A percentile compares a stretch with the other conserved stretches of the same genome.
These are phyloP conservation scores for Tylopilus cervinicoccineus DNA, from an alignment of 768 basidiomycete genomes.

Conservation along the genomic window DNA sequence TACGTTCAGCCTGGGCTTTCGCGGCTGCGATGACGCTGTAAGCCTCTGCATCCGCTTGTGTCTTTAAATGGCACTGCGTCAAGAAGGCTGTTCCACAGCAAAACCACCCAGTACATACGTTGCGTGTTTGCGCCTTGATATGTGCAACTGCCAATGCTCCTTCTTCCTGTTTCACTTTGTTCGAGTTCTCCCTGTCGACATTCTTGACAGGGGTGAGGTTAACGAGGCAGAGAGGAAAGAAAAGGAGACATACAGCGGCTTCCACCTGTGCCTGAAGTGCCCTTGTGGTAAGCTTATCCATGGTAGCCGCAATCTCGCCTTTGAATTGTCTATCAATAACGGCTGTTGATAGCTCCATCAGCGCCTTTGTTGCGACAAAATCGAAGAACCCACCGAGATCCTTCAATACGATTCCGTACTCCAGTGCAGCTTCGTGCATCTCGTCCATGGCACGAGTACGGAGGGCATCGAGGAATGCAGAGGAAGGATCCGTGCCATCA, in stretches of 20 bases:
- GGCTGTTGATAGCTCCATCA: slow-evolving; percentile 38
- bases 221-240: not conserved
- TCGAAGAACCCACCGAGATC: slow-evolving; percentile 54
- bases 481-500: slow-evolving; percentile 63
- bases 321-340: slow-evolving; percentile 89
- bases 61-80: slow-evolving; percentile 30
- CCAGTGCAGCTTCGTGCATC: slow-evolving; percentile 73
- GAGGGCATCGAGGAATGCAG: slow-evolving; percentile 79
- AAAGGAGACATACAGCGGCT: slow-evolving; percentile 54
- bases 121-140: slow-evolving; percentile 65
- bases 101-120: slow-evolving; percentile 29
- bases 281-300: slow-evolving; percentile 82
- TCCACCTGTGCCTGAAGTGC: slow-evolving; percentile 86
- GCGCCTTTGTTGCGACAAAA: not conserved
- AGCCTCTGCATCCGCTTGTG: slow-evolving; percentile 72
- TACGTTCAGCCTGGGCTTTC: slow-evolving; percentile 63
- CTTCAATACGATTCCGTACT: slow-evolving; percentile 80
- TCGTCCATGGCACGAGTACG: slow-evolving; percentile 85
- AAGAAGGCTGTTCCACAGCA: not conserved
- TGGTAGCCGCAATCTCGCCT: slow-evolving; percentile 79
- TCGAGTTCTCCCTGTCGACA: slow-evolving; percentile 83
- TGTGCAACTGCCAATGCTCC: slow-evolving; percentile 72
- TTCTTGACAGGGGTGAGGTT: slow-evolving; percentile 41
- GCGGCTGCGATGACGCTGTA: slow-evolving; percentile 72
- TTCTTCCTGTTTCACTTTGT: slow-evolving; percentile 83